phyloP scores from a whole-genome alignment of 495 filamentous ascomycete species.

The Penicillium goetzii region DNA sequence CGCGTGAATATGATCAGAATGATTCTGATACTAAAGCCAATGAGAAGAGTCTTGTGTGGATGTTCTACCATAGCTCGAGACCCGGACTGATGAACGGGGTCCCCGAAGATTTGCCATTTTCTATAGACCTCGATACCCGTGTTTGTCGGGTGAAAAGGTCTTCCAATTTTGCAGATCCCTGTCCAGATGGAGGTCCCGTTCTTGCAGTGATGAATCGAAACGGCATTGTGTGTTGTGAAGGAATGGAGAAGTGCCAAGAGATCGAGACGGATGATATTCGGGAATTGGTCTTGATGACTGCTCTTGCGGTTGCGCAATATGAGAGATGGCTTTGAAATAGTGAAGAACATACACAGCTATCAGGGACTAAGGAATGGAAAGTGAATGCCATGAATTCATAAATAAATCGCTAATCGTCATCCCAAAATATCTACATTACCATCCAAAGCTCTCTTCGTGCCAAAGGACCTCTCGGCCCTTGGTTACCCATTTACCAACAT shows the following conservation, averaged over 20 bases:
- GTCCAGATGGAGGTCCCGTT: not conserved
- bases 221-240: conserved; percentile 4
- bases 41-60: conserved; percentile 1
- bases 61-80: not conserved
- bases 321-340: not conserved
- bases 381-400: not conserved
- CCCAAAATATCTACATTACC: not conserved
- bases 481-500: conserved; percentile 1
- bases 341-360: not conserved
- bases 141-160: conserved; percentile 4
- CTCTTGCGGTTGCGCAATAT: conserved; percentile 10
- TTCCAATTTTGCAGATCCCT: not conserved
- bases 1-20: not conserved
- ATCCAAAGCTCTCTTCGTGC: conserved; percentile 9
- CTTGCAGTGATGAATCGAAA: conserved; percentile 13
- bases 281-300: conserved; percentile 9
- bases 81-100: not conserved
- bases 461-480: not conserved
- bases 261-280: conserved; percentile 1
- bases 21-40: too few species aligned
- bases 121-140: conserved; percentile 5
- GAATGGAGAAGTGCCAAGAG: not conserved
- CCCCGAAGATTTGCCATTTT: conserved; percentile 7
- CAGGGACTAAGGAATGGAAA: not conserved
- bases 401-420: not conserved